Evolutionary conservation across 1,284 basidiomycete genomes (phyloP), one percentile per base, ranked within the genome.

Genomic region (Tetrapyrgos nigripes): DNA sequence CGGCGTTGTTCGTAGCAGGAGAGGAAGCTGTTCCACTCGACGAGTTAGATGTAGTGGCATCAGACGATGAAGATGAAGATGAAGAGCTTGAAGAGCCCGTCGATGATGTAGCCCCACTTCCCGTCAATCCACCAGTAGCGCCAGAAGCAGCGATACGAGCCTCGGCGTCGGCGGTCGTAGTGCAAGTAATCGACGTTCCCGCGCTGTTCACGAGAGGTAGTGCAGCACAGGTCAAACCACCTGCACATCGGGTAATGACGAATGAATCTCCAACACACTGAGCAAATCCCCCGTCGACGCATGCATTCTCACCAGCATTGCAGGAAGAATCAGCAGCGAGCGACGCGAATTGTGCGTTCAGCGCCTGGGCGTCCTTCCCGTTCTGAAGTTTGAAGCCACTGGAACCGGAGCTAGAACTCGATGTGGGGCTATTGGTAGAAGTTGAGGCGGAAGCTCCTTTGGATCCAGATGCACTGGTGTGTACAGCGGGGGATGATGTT

Each of bases 321-420:
- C 83, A 84, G 3, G 76, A 37, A 24, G 77, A 75, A 62, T 61
- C 64, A 0, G 72, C 67, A 11, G 73, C 76, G 26, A 84, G 70
- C 11, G 67, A 66, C 2, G 76, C 68, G 63, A 84, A 84, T 63
- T 81, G 67, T 11, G 75, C 74, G 68, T 86, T 85, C 48, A 80
- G 74, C n/a, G 75, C 68, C 68, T 84, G 81, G 6, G 83, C 82
- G 48, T 76, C 79, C 53, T 78, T 68, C 17, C 78, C 83, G 66
- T 84, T 84, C 60, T 79, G 72, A 27, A 76, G 67, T 52, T 65
- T 69, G 70, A 81, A 79, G n/a, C n/a, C n/a, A n/a, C n/a, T n/a
- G n/a, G n/a, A n/a, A 28, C 56, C 52, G 26, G 57, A 49, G 13
- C 48, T 46, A n/a, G 63, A 53, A 3, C 65, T 50, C 13, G 71